Percentiles rank a stretch among this genome's conserved stretches.
Conservation (phyloP, 441 rosid species). For the Pelargonium hybrid region DNA sequence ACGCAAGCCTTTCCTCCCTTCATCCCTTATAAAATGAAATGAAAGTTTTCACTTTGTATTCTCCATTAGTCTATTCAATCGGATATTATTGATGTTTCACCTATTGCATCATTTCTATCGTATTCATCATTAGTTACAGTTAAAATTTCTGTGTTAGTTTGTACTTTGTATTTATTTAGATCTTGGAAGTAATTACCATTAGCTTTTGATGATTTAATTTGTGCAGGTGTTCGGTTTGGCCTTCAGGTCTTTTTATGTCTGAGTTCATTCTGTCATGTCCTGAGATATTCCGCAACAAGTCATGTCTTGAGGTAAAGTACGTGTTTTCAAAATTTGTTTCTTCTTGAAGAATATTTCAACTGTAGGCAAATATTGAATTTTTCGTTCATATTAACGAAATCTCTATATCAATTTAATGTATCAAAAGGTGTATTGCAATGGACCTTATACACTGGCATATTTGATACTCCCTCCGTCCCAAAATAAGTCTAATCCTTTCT, state of each 20-base stretch:
- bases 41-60: not conserved
- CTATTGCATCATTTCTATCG: not conserved
- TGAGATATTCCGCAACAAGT: slow-evolving; percentile 48
- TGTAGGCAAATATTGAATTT: not conserved
- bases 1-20: not conserved
- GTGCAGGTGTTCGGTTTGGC: slow-evolving; percentile 80
- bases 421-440: not conserved
- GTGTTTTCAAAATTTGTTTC: slow-evolving; percentile 2
- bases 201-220: slow-evolving; percentile 15
- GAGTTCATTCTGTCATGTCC: slow-evolving; percentile 72
- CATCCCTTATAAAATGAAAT: not conserved
- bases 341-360: not conserved
- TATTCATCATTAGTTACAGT: not conserved
- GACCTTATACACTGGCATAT: not conserved
- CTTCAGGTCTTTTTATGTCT: slow-evolving; percentile 70
- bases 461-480: no score
- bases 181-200: not conserved
- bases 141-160: not conserved
- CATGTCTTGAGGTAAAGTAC: slow-evolving; percentile 70
- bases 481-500: no score
- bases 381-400: not conserved
- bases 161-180: not conserved
- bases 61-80: not conserved
- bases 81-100: not conserved
- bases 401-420: not conserved